Evolutionary conservation across 495 filamentous ascomycete genomes (phyloP), one percentile per base, ranked within the genome.

Genomic region (Hamigera avellanea): DNA sequence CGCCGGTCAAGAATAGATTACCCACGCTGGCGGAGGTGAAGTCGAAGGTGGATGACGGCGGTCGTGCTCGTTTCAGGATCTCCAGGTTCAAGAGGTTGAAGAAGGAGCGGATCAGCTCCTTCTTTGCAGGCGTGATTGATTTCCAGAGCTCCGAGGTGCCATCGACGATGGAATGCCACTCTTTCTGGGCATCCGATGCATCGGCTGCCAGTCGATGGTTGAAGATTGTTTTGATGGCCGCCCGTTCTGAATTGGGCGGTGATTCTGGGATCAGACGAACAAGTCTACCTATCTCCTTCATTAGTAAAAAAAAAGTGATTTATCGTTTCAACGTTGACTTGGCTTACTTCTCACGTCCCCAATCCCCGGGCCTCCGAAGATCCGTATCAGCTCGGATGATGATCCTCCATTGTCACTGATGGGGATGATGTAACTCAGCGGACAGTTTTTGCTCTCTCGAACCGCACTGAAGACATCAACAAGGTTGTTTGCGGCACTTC

Each of bases 401-500:
- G 80, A 86, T 13, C 89, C 89, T 18, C 89, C 89, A 63, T 96
- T 96, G 57, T 96, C 89, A 45, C 80, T 86, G 49, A 95, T 93
- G 12, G 89, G 89, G 36, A 96, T 93, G 39, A 95, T 72, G 48
- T 93, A 89, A 53, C 71, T 84, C 30, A 93, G 67, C 15, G 67
- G 65, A 41, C 81, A 81, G 25, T 72, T 58, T 35, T 80, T 81
- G 54, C 74, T 79, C 42, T 79, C 66, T n/a, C 77, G 68, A 5
- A 95, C 68, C 16, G 67, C 66, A 44, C 76, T 74, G 56, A 96
- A 94, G 9, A 93, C 83, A 53, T 95, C 89, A 9, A 95, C 89
- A 2, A 96, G 71, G 45, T 77, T 93, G 50, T 95, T 96, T 1
- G 89, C 86, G 19, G 88, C 89, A 30, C 83, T 94, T 26, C 89